phyloP scores from a whole-genome alignment of 352 stramenopile species.

The Globisporangium heterothallicum region DNA sequence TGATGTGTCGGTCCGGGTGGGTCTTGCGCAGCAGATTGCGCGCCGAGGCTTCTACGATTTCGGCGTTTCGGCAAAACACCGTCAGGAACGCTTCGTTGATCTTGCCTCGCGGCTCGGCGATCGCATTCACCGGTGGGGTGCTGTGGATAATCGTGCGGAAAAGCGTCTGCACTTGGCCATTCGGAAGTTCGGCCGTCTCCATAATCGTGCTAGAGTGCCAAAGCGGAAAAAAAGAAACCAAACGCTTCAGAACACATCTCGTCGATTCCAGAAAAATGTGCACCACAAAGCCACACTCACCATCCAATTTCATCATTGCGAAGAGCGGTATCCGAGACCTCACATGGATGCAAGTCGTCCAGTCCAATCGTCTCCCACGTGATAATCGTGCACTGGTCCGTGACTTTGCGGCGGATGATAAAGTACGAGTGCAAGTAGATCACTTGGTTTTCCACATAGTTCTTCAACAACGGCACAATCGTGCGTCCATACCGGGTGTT shows the following conservation, averaged over 20 bases:
- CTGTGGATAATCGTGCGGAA: conserved; percentile 69
- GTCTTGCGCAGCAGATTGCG: conserved; percentile 54
- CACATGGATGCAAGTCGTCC: conserved; percentile 64
- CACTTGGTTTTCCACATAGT: conserved; percentile 43
- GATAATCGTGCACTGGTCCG: conserved; percentile 53
- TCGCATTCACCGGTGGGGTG: conserved; percentile 52
- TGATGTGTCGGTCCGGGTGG: conserved; percentile 25
- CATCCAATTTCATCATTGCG: conserved; percentile 79
- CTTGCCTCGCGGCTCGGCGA: conserved; percentile 61
- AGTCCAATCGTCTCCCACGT: conserved; percentile 63
- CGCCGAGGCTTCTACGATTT: conserved; percentile 63
- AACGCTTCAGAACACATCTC: neutral
- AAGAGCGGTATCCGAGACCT: conserved; percentile 49
- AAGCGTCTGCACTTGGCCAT: conserved; percentile 45
- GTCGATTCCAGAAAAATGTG: neutral
- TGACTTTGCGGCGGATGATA: conserved; percentile 51
- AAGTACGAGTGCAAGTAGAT: conserved; percentile 82
- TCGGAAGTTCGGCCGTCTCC: conserved; percentile 43
- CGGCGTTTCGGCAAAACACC: conserved; percentile 67
- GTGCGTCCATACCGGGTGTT: conserved; percentile 77
- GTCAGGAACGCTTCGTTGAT: conserved; percentile 78
- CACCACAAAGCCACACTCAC: conserved; percentile 32
- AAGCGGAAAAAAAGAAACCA: conserved; percentile 5
- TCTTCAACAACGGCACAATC: conserved; percentile 63
- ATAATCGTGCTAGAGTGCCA: conserved; percentile 71